phyloP scores from a whole-genome alignment of 1,284 basidiomycete genomes.

The Porogramme epimiltina region DNA sequence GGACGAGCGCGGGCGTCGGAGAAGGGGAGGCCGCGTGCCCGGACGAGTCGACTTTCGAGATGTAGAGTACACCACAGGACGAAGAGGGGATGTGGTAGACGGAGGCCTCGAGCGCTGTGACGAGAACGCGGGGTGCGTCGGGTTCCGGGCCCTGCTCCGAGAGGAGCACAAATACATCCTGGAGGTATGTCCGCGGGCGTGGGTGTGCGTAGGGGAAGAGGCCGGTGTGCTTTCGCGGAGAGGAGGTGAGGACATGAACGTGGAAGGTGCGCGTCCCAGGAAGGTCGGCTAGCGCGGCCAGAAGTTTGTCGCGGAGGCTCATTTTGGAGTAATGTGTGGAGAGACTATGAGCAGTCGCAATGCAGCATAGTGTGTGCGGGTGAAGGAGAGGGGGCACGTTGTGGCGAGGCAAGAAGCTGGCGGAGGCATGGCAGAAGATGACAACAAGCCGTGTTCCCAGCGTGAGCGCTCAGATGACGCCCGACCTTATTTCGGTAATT shows the following conservation, averaged over 20 bases:
- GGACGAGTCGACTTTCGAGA: conserved; percentile 94
- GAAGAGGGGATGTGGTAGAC: conserved; percentile 79
- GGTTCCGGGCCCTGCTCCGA: conserved; percentile 53
- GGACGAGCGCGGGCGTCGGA: conserved; percentile 71
- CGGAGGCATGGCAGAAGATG: neutral
- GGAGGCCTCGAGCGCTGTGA: conserved; percentile 81
- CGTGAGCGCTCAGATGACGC: neutral
- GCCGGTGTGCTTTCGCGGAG: conserved; percentile 66
- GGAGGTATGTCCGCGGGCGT: conserved; percentile 62
- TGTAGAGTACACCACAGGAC: conserved; percentile 78
- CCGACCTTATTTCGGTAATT: neutral
- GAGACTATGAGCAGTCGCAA: neutral
- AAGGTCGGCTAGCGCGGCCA: conserved; percentile 54
- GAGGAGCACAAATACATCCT: conserved; percentile 76
- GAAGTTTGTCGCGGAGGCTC: conserved; percentile 66
- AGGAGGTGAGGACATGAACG: conserved; percentile 73
- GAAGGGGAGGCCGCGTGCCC: conserved; percentile 68
- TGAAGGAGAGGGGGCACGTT: neutral
- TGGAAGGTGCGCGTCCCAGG: conserved; percentile 73
- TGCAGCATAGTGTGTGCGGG: neutral
- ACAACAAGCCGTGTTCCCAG: neutral
- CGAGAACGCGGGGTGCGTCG: conserved; percentile 57
- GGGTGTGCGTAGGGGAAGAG: conserved; percentile 79
- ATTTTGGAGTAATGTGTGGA: conserved; percentile 10
- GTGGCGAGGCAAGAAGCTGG: neutral